phyloP scores from a whole-genome alignment of 2,329 filamentous ascomycete species.

The Phoma sp. region DNA sequence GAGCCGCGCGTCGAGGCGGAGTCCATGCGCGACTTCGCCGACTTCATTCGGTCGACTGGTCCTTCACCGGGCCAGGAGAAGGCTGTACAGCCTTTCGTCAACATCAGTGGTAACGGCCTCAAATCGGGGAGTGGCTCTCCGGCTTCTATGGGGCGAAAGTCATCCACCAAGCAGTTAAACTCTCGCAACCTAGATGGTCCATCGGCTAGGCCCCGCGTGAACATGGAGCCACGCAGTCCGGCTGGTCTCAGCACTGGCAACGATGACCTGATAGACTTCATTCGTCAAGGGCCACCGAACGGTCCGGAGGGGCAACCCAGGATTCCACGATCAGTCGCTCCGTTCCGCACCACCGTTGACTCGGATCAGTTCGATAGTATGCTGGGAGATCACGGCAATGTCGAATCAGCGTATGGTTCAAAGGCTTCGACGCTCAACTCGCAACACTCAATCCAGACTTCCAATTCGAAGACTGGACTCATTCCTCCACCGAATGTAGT shows the following conservation, averaged over 20 bases:
- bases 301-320: slow-evolving; percentile 66
- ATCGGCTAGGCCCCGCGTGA: slow-evolving; percentile 35
- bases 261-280: slow-evolving; percentile 93
- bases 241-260: slow-evolving; percentile 69
- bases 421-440: slow-evolving; percentile 45
- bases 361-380: slow-evolving; percentile 72
- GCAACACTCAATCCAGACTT: slow-evolving; percentile 61
- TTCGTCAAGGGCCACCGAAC: slow-evolving; percentile 80
- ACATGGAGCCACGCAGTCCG: slow-evolving; percentile 68
- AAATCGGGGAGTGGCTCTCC: slow-evolving; percentile 30
- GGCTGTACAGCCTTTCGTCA: slow-evolving; percentile 44
- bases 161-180: slow-evolving; percentile 32
- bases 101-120: slow-evolving; percentile 26
- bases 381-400: slow-evolving; percentile 41
- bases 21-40: slow-evolving; percentile 81
- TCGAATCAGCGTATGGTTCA: slow-evolving; percentile 45
- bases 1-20: slow-evolving; percentile 75
- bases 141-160: slow-evolving; percentile 38
- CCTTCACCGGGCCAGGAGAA: slow-evolving; percentile 51
- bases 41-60: slow-evolving; percentile 87
- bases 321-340: slow-evolving; percentile 82
- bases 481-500: slow-evolving; percentile 48
- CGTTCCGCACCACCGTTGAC: slow-evolving; percentile 85
- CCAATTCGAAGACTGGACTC: slow-evolving; percentile 78
- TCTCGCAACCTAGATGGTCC: slow-evolving; percentile 27